Evolutionary conservation across 2,329 filamentous ascomycete species (phyloP).

Genomic region (Claviceps purpurea): DNA sequence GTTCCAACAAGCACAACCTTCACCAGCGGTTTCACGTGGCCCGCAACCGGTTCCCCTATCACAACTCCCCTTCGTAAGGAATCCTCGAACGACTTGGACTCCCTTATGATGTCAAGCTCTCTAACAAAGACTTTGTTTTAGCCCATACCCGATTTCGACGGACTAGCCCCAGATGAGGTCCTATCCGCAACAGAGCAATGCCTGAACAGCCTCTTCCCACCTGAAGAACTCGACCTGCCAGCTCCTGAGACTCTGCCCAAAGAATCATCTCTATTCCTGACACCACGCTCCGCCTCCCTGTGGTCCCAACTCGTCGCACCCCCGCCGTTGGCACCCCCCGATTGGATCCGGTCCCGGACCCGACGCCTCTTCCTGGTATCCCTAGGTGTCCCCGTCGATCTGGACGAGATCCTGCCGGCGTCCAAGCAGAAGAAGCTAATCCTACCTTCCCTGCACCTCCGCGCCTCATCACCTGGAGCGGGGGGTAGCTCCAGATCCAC

Average conservation of each 20-base stretch:
- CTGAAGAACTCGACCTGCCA: conserved; percentile 38
- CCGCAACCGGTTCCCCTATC: conserved; percentile 23
- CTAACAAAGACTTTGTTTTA: conserved; percentile 19
- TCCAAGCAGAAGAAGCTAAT: conserved; percentile 98
- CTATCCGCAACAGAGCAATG: conserved; percentile 49
- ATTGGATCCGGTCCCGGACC: conserved; percentile 95
- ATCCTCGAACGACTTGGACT: neutral
- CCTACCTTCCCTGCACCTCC: conserved; percentile 74
- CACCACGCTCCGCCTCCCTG: conserved; percentile 73
- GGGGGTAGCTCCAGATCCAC: conserved; percentile 40
- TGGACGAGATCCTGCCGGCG: conserved; percentile 92
- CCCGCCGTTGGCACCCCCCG: conserved; percentile 84
- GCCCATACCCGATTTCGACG: conserved; percentile 56
- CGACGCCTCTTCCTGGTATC: conserved; percentile 91
- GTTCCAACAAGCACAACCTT: conserved; percentile 42
- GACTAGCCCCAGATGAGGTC: conserved; percentile 47
- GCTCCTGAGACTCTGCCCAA: conserved; percentile 36
- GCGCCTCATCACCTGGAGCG: conserved; percentile 38
- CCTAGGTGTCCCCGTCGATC: conserved; percentile 85
- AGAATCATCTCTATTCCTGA: conserved; percentile 60
- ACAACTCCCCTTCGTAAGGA: conserved; percentile 32
- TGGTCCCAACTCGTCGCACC: conserved; percentile 96
- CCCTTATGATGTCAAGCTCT: neutral
- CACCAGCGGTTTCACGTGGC: conserved; percentile 15
- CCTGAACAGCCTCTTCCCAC: conserved; percentile 51